These are phyloP conservation scores for Apiospora sp. DNA, from an alignment of 2,329 filamentous ascomycete genomes.

Conservation along the genomic window DNA sequence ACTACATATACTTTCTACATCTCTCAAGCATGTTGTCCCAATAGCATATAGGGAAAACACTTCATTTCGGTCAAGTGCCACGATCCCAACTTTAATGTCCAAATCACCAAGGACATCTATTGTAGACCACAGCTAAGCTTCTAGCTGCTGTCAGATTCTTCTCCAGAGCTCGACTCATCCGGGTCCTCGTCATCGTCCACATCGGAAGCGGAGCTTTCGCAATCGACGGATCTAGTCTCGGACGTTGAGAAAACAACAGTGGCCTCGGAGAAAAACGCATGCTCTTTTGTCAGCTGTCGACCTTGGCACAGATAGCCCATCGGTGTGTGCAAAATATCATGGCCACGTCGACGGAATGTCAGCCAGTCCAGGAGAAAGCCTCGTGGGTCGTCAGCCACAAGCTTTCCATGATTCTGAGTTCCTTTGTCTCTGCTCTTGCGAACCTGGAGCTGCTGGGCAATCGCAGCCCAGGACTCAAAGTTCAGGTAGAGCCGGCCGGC, in stretches of 20 bases:
- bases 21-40: no score
- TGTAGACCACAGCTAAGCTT: no score
- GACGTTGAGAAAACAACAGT: no score
- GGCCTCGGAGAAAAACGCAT: not conserved
- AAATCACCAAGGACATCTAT: no score
- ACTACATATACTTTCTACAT: no score
- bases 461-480: conserved; percentile 30
- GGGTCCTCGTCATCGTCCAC: not conserved
- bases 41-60: no score
- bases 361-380: conserved; percentile 66
- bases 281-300: not conserved
- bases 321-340: conserved; percentile 66
- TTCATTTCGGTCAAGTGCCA: no score
- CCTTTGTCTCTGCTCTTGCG: no score
- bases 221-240: no score
- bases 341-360: conserved; percentile 58
- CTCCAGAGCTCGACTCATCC: not conserved
- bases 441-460: not conserved
- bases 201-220: not conserved
- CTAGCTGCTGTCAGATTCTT: no score
- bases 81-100: no score
- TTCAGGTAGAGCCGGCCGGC: conserved; percentile 68
- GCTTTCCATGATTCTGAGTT: no score
- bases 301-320: conserved; percentile 53
- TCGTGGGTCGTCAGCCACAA: not conserved